Conservation (phyloP, 1,284 basidiomycete species). For the Papiliotrema fonsecae region DNA sequence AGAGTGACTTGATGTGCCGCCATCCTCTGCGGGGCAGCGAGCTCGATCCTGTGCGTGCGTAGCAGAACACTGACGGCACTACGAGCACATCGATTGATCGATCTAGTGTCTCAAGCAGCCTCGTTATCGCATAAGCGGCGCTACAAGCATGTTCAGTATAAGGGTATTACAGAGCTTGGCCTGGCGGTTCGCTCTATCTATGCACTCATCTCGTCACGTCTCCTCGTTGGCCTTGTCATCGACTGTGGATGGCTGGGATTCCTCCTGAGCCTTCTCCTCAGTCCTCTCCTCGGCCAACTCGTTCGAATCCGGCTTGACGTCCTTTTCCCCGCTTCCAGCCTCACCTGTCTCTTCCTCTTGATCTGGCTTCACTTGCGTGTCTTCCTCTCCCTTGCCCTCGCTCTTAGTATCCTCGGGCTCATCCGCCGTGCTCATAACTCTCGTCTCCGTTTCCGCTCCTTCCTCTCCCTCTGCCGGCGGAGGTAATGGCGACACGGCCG, state of each 20-base stretch:
- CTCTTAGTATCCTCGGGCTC: not conserved
- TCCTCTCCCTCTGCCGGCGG: not conserved
- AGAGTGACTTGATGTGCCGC: too few relatives aligned
- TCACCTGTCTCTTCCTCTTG: not conserved
- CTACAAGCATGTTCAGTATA: not conserved
- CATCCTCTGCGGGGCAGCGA: too few relatives aligned
- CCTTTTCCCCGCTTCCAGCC: not conserved
- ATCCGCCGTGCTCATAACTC: too few relatives aligned
- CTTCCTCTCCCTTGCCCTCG: not conserved
- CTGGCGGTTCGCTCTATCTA: not conserved
- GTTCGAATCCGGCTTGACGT: too few relatives aligned
- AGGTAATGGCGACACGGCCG: slow-evolving; percentile 10
- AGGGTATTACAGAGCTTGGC: not conserved
- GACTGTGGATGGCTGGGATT: too few relatives aligned
- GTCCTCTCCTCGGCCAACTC: not conserved
- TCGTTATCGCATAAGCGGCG: not conserved
- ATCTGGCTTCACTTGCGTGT: not conserved
- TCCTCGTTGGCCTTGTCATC: not conserved
- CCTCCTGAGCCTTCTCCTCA: not conserved
- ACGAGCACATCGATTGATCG: too few relatives aligned
- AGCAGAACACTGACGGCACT: too few relatives aligned
- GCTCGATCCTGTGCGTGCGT: too few relatives aligned
- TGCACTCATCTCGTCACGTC: not conserved
- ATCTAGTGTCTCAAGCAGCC: too few relatives aligned
- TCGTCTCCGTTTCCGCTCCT: not conserved